Base-by-base conservation (phyloP, 1,284 basidiomycete species). In the Cutaneotrichosporon cyanovorans region DNA sequence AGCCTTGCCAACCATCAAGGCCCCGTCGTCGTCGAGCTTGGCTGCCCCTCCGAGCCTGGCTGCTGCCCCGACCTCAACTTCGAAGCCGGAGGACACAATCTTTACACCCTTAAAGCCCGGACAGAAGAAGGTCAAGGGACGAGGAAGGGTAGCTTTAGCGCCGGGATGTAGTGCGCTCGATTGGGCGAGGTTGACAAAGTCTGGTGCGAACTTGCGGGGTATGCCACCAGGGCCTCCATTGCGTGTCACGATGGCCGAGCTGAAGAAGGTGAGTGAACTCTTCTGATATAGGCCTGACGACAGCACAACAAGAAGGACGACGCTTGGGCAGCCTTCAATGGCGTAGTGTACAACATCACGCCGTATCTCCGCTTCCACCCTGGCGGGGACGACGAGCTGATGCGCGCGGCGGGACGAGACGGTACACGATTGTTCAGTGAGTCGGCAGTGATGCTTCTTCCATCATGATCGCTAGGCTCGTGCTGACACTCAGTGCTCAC, bases 281-380 rank as follows among this genome's bases (percentile, higher is more conserved):
- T 14, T 8, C 7, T 8, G 16, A 34, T 7, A 16, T 10, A 15
- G 7, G 32, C 12, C 39, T 45, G 37, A 38, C 16, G 16, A 14
- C 40, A 69, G 68, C 70, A 72, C 48, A 70, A 68, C 23, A 62
- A 54, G 32, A 76, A 73, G n/a, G 82, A 85, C 41, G 91, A 98
- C 68, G 91, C 89, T 1, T 98, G 93, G 93, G 82, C 89, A 6
- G 84, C 82, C 0, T 84, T 97, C 72, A 82, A 85, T 57, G 91
- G 91, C 39, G 92, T 87, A 65, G 91, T 98, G 19, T 98, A 98
- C 75, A 96, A 98, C 68, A 86, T 98, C 40, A 93, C 91, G 2
- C 81, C 86, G 0, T 98, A 97, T 69, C 71, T 96, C 6, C 76
- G 82, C 1, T 98, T 85, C 62, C 95, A 98, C 66, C 93, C 93